Evolutionary conservation across 2,329 filamentous ascomycete species (phyloP), one percentile per base, ranked within the genome.

Genomic region (Elsinoe arachidis): DNA sequence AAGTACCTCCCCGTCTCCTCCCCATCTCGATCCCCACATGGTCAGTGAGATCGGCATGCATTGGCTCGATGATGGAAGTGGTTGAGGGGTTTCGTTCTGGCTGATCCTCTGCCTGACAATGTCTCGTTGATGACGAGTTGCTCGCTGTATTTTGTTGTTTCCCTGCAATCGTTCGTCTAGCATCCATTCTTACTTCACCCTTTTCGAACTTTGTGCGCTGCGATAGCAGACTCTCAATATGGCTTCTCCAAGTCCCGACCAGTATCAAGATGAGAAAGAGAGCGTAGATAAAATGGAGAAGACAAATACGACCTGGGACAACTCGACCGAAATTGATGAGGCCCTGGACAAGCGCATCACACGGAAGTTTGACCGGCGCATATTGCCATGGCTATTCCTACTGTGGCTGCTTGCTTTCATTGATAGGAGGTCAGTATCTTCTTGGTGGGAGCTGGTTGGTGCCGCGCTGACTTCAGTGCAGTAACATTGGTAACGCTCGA

Each of bases 391-490:
- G 73, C 67, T 77, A 5, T 76, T 76, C 47, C 66, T 68, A 9
- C 67, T 77, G 12, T 77, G 73, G 72, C 69, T 76, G 3, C 67
- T 77, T n/a, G 72, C 74, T 6, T 76, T 76, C 66, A 76, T 78
- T 58, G 75, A 77, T 61, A 66, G 74, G 21, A 65, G 63, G 58
- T 60, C 33, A 11, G 37, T 10, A 17, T 17, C 9, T 4, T 11
- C 14, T 34, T 43, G 2, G 19, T 4, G 4, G 37, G n/a, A 33
- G 2, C 17, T 30, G 7, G 14, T 23, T 7, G 33, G 33, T 9
- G 6, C 19, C 41, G 55, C 2, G 21, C 41, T 46, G 17, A 46
- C 41, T 30, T 52, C 38, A 2, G 17, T 14, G 2, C 14, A 67
- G 63, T 57, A 72, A 72, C 56, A 69, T 72, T 43, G 72, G 74